These are phyloP conservation scores for Parsonsia alboflavescens DNA, from an alignment of 257 asterid genomes.

Conservation along the genomic window DNA sequence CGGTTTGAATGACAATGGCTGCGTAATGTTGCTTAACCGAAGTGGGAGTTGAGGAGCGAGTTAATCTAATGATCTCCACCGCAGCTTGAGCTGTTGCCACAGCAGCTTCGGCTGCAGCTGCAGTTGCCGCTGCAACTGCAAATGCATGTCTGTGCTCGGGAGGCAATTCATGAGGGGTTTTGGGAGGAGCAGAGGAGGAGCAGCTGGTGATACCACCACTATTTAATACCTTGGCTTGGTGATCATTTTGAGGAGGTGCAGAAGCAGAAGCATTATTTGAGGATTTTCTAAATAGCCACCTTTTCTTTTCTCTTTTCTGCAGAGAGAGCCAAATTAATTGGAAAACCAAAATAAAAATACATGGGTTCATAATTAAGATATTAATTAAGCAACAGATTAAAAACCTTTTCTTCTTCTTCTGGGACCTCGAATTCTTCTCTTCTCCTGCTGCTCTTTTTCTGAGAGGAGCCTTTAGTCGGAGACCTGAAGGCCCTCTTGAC, in stretches of 20 bases:
- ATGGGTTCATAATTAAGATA: neutral
- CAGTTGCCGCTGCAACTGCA: constrained; percentile 68
- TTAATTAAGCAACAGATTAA: neutral
- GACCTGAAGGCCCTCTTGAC: constrained; percentile 89
- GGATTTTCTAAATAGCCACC: constrained; percentile 74
- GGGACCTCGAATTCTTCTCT: constrained; percentile 42
- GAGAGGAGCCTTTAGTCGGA: constrained; percentile 59
- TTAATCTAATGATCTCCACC: constrained; percentile 61
- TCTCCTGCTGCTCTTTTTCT: constrained; percentile 51
- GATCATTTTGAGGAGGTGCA: constrained; percentile 13
- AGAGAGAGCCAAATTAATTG: neutral
- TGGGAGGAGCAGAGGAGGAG: constrained; percentile 12
- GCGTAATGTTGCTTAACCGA: constrained; percentile 42
- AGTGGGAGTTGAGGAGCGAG: constrained; percentile 33
- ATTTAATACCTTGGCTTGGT: constrained; percentile 15
- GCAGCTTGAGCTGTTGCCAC: constrained; percentile 75
- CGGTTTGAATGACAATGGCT: constrained; percentile 71
- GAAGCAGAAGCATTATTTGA: constrained; percentile 23
- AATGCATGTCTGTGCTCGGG: constrained; percentile 68
- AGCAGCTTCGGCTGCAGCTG: constrained; percentile 78
- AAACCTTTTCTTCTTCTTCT: constrained; percentile 58
- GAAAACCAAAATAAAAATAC: neutral
- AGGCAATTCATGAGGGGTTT: constrained; percentile 17
- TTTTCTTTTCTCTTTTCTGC: constrained; percentile 69
- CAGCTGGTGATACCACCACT: no score